A percentile compares a stretch with the other conserved stretches of the same genome.
phyloP scores from a whole-genome alignment of 1,284 basidiomycete genomes.

The Tausonia pullulans region DNA sequence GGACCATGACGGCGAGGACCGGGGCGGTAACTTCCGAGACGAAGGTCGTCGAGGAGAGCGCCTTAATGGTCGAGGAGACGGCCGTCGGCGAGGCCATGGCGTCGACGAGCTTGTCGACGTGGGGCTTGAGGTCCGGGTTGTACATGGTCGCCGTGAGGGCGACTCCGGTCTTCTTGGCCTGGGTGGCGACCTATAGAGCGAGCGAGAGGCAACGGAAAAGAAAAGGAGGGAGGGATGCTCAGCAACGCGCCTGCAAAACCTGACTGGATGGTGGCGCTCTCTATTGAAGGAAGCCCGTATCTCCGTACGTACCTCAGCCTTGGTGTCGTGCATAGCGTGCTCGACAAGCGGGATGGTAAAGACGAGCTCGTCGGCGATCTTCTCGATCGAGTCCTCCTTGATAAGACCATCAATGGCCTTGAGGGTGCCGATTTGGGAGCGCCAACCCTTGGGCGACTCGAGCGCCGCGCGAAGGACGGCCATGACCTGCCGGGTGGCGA shows the following conservation, averaged over 20 bases:
- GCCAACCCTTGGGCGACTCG: slow-evolving; percentile 76
- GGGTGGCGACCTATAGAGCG: slow-evolving; percentile 58
- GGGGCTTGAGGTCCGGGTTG: slow-evolving; percentile 85
- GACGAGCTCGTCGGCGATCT: slow-evolving; percentile 75
- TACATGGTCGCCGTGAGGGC: slow-evolving; percentile 83
- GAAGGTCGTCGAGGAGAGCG: slow-evolving; percentile 80
- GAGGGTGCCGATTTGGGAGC: slow-evolving; percentile 84
- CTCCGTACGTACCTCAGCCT: slow-evolving; percentile 60
- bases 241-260: not conserved
- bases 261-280: slow-evolving; percentile 6
- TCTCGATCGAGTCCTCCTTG: slow-evolving; percentile 55
- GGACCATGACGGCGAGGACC: slow-evolving; percentile 90
- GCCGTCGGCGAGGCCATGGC: slow-evolving; percentile 80
- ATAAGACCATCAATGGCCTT: slow-evolving; percentile 73
- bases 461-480: slow-evolving; percentile 59
- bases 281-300: slow-evolving; percentile 5
- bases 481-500: slow-evolving; percentile 66
- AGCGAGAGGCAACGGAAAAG: not conserved
- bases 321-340: slow-evolving; percentile 92
- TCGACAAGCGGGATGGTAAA: slow-evolving; percentile 78
- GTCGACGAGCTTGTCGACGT: slow-evolving; percentile 82
- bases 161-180: slow-evolving; percentile 87
- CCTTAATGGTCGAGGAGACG: slow-evolving; percentile 90
- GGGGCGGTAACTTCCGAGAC: slow-evolving; percentile 96
- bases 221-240: slow-evolving; percentile 2